Base-by-base conservation (phyloP, 345 rosid genomes). In the Moricandia moricandioides region DNA sequence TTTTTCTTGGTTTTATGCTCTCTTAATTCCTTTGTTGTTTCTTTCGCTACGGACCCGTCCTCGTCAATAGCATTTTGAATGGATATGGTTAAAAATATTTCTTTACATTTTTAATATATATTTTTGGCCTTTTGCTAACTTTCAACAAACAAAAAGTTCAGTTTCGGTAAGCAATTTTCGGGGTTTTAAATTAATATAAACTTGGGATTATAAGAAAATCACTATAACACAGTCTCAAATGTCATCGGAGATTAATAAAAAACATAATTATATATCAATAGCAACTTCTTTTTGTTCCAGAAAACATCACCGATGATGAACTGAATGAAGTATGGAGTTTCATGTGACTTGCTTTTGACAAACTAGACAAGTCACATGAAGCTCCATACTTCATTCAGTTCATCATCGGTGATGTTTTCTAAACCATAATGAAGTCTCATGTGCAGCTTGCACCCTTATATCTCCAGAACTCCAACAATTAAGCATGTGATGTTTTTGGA, bases 381-480 rank as follows among this genome's bases (percentile, higher is more conserved):
- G 17, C 52, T 45, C 52, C 52, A 45, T 24, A 29, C 52, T 45
- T 45, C 7, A 54, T 72, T 51, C 30, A 62, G 12, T 62, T 62
- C 62, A 30, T 30, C 37, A 58, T 29, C 34, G 62, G 34, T 59
- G 27, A 40, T 12, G 13, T 0, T 18, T 60, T 61, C 26, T 3
- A 16, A 8, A 18, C 0, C 6, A 18, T 6, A 54, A 8, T 9
- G 59, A 21, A 54, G 6, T 54, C 21, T 45, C 17, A 54, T 54
- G 70, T 54, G 55, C n/a, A n/a, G 30, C 76, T 54, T 34, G 62
- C 62, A 73, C 70, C 30, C 40, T 63, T 27, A 8, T 35, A 30
- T 34, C n/a, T 11, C 43, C 52, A 45, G n/a, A 6, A 45, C 0
- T 45, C 52, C 12, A 35, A 62, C 62, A 63, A 4, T 24, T 35